Evolutionary conservation across 2,329 filamentous ascomycete species (phyloP).

Genomic region (Pseudocercospora musae): DNA sequence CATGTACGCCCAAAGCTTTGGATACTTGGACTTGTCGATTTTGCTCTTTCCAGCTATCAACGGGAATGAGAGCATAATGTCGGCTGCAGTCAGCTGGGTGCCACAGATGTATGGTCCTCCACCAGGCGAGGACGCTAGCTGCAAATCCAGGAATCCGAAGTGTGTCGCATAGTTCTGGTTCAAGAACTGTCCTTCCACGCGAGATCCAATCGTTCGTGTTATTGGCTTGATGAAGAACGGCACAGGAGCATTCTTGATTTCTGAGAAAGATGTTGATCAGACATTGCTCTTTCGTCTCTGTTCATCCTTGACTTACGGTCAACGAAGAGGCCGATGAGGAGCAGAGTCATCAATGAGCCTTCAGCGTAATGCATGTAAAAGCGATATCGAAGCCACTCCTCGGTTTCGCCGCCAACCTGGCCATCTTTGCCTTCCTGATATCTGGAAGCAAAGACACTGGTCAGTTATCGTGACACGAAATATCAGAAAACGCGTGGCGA

Average conservation of each 20-base stretch:
- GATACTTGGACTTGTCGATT: conserved; percentile 44
- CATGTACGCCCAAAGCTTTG: conserved; percentile 47
- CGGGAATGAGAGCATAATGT: conserved; percentile 53
- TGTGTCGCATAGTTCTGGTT: conserved; percentile 48
- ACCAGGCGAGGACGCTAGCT: conserved; percentile 46
- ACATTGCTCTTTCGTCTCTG: not conserved
- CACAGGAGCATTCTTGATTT: conserved; percentile 49
- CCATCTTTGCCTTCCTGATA: conserved; percentile 55
- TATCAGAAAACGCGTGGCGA: not conserved
- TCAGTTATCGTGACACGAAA: not conserved
- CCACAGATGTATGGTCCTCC: conserved; percentile 53
- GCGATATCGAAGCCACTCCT: conserved; percentile 58
- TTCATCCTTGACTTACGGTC: conserved; percentile 42
- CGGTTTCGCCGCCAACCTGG: conserved; percentile 56
- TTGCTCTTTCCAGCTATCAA: conserved; percentile 45
- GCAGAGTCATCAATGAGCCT: conserved; percentile 72
- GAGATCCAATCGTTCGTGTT: conserved; percentile 53
- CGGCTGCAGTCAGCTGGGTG: conserved; percentile 48
- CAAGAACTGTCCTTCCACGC: conserved; percentile 46
- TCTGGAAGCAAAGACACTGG: not conserved
- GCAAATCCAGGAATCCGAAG: conserved; percentile 51
- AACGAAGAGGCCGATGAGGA: conserved; percentile 64
- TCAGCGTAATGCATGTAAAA: conserved; percentile 83
- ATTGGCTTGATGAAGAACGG: conserved; percentile 69
- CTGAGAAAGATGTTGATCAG: conserved; percentile 15